These are phyloP conservation scores for Angophora floribunda DNA, from an alignment of 345 rosid genomes.

Conservation along the genomic window DNA sequence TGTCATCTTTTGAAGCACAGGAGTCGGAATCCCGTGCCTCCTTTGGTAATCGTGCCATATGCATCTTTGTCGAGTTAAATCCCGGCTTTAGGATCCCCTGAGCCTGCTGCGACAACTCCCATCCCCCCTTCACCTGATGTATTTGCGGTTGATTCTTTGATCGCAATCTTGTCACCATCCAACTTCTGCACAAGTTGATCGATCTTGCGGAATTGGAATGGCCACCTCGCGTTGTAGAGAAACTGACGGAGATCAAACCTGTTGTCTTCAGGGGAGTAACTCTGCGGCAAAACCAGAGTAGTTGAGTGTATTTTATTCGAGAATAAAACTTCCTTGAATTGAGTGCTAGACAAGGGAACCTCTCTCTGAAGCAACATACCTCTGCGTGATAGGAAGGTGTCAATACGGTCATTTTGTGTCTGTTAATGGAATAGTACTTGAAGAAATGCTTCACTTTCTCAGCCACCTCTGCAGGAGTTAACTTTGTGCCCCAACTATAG, in stretches of 20 bases:
- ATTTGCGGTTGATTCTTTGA: conserved; percentile 8
- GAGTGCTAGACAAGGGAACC: not conserved
- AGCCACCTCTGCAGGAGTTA: conserved; percentile 74
- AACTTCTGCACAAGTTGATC: conserved; percentile 64
- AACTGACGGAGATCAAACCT: conserved; percentile 90
- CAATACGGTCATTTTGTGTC: conserved; percentile 92
- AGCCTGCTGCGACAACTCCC: conserved; percentile 61
- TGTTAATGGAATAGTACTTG: conserved; percentile 87
- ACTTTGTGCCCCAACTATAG: conserved; percentile 76
- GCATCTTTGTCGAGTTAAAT: not conserved
- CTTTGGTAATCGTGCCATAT: not conserved
- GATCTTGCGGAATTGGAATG: conserved; percentile 76
- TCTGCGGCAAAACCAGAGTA: conserved; percentile 27
- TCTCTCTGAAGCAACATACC: conserved; percentile 60
- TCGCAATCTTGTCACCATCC: conserved; percentile 47
- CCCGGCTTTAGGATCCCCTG: conserved; percentile 60
- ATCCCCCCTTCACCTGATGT: conserved; percentile 13
- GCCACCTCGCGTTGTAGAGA: conserved; percentile 80
- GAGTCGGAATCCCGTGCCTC: not conserved
- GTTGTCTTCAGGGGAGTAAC: conserved; percentile 91
- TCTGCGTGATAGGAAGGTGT: conserved; percentile 97
- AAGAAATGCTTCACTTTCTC: conserved; percentile 93
- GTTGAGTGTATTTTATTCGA: not conserved
- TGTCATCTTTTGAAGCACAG: not conserved
- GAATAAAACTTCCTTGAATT: not conserved